Conservation (phyloP, 129 eudicot species). For the Arctium minus region DNA sequence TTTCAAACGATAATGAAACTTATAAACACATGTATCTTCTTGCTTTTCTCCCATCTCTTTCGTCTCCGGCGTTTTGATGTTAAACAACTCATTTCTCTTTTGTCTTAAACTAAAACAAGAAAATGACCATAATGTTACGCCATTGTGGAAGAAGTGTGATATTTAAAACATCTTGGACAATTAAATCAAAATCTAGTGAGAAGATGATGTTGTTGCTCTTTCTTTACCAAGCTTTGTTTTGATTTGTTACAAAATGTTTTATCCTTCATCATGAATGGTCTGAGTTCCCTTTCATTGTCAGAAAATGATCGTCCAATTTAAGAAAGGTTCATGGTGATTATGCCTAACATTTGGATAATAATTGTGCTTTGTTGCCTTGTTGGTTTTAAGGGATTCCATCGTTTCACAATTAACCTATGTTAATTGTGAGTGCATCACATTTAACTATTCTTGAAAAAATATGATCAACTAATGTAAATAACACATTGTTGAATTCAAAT, state of each 20-base stretch:
- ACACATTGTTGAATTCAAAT: too few species aligned
- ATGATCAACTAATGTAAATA: background rate
- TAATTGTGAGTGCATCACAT: background rate
- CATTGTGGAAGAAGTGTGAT: slow-evolving; percentile 2
- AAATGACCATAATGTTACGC: background rate
- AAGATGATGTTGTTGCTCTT: background rate
- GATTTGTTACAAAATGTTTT: background rate
- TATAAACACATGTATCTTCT: background rate
- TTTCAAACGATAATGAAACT: background rate
- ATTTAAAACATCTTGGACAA: background rate
- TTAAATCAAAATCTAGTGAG: background rate
- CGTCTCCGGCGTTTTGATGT: background rate
- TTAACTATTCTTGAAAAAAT: too few species aligned
- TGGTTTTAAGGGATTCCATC: background rate
- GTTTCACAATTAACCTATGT: too few species aligned
- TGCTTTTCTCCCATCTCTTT: background rate
- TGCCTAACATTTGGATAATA: background rate
- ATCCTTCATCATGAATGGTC: background rate
- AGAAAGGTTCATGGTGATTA: background rate
- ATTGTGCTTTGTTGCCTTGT: background rate
- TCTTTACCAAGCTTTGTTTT: background rate
- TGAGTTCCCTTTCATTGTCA: background rate
- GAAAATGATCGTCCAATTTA: background rate
- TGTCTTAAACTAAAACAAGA: background rate
- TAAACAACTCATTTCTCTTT: background rate